Evolutionary conservation across 2,329 filamentous ascomycete genomes (phyloP).

Genomic region (Pestalotiopsis sp.): DNA sequence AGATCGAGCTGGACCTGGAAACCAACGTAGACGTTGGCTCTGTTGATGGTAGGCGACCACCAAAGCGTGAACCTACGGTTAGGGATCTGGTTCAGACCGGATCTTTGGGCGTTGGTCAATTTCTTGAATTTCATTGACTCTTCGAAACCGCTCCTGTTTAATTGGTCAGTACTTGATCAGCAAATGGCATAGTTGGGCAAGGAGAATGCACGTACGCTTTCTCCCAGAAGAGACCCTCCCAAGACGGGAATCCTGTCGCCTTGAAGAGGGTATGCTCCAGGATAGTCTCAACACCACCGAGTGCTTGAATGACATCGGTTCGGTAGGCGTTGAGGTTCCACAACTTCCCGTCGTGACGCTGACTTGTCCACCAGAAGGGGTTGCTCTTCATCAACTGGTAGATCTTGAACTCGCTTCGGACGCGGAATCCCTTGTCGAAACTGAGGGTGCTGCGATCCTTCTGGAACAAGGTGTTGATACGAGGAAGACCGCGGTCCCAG

Average conservation of each 20-base stretch:
- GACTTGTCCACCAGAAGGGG: constrained; percentile 99
- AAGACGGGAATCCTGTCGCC: constrained; percentile 92
- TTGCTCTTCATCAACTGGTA: constrained; percentile 99
- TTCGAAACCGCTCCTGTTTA: constrained; percentile 47
- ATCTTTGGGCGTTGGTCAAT: constrained; percentile 93
- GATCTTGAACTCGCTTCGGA: constrained; percentile 94
- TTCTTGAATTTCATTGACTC: constrained; percentile 97
- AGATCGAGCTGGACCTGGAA: constrained; percentile 98
- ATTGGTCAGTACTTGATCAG: constrained; percentile 45
- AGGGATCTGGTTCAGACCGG: constrained; percentile 96
- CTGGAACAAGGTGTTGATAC: constrained; percentile 98
- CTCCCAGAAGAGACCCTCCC: constrained; percentile 92
- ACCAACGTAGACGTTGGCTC: constrained; percentile 97
- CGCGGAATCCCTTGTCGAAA: constrained; percentile 98
- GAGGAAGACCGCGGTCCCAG: constrained; percentile 95
- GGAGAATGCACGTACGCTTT: constrained; percentile 22
- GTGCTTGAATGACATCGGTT: constrained; percentile 93
- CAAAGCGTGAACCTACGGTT: constrained; percentile 98
- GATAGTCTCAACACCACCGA: constrained; percentile 97
- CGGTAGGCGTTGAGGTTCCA: constrained; percentile 97
- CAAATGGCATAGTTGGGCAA: background rate
- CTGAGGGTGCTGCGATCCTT: constrained; percentile 96
- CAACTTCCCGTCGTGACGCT: constrained; percentile 93
- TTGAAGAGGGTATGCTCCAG: constrained; percentile 96
- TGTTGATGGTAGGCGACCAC: constrained; percentile 94